Base-by-base conservation (phyloP, 2,329 filamentous ascomycete species). In the Massarina eburnea region DNA sequence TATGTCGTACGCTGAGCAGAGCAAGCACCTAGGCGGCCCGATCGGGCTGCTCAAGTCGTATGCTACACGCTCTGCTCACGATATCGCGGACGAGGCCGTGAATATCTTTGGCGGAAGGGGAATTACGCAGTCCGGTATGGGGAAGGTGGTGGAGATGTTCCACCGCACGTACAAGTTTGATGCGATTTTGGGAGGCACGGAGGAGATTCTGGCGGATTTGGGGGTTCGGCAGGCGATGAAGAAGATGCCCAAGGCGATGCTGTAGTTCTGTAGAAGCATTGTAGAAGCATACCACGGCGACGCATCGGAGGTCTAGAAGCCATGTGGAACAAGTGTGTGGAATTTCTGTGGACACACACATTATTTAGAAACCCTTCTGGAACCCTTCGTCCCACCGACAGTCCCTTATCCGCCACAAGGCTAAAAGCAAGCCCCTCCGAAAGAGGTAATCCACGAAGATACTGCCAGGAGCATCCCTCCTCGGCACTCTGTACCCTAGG, bases 21-120 rank as follows among this genome's bases (percentile, higher is more conserved):
- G 86, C 19, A 82, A 83, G 62, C 79, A 86, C 58, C 80, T 95
- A 1, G 87, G 86, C 42, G 90, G 90, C 0, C 89, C 89, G 21
- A 91, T 95, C 53, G 89, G 84, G 8, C 77, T 95, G 18, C 80
- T 95, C 47, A 95, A 95, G 74, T 88, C 86, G 70, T 87, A 83
- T 70, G 75, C 79, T 37, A 95, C 90, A 4, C 81, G 88, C 24
- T 83, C 84, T 32, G 87, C 89, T 1, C 88, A 92, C 66, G 89
- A 94, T 62, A 83, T 92, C 57, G 89, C 90, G 49, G 89, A 94
- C 67, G 86, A 91, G 62, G 81, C 88, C 2, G 85, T 89, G 4
- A 90, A 94, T 66, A 91, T 95, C 63, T 95, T 91, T 71, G 90
- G 90, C 37, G 90, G 90, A 6, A 80, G 89, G 43, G 89, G 84